Percentiles rank a stretch among this genome's conserved stretches.
These are phyloP conservation scores for Areca catechu DNA, from an alignment of 176 grass and related monocot species.

Conservation along the genomic window DNA sequence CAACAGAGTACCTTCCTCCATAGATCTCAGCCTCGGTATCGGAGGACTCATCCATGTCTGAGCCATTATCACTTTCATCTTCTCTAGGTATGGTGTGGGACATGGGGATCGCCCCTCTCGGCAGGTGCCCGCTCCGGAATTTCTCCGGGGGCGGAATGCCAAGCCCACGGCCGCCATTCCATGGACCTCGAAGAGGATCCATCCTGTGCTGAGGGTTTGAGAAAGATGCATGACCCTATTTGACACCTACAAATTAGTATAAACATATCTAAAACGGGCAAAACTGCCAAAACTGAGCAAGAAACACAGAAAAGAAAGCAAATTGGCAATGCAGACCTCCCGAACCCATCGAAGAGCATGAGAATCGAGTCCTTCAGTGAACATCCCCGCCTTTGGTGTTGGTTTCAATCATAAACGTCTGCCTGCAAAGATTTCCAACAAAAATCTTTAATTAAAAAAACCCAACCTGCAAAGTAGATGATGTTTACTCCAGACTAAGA, in stretches of 20 bases:
- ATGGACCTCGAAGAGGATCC: slow-evolving; percentile 41
- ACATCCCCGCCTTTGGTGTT: slow-evolving; percentile 35
- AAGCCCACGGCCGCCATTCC: slow-evolving; percentile 24
- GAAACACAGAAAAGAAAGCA: slow-evolving; percentile 2
- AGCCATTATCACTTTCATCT: slow-evolving; percentile 44
- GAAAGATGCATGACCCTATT: slow-evolving; percentile 17
- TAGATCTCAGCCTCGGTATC: slow-evolving; percentile 63
- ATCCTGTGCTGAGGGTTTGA: slow-evolving; percentile 36
- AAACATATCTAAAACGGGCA: background rate
- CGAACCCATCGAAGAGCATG: slow-evolving; percentile 86
- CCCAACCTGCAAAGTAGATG: background rate
- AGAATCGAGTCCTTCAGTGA: slow-evolving; percentile 85
- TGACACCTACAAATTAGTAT: background rate
- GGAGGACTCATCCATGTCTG: slow-evolving; percentile 87
- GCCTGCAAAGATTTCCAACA: slow-evolving; percentile 19
- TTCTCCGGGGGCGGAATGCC: slow-evolving; percentile 86
- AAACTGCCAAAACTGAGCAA: slow-evolving; percentile 1
- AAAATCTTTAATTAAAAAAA: background rate
- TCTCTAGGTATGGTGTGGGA: slow-evolving; percentile 33
- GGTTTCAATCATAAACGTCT: slow-evolving; percentile 27
- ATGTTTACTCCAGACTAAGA: background rate
- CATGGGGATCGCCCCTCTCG: slow-evolving; percentile 39
- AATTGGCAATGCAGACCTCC: slow-evolving; percentile 33
- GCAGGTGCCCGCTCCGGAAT: slow-evolving; percentile 77
- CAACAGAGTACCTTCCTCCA: slow-evolving; percentile 57